Evolutionary conservation across 2,329 filamentous ascomycete species (phyloP), one percentile per base, ranked within the genome.

Genomic region (Purpureocillium lavendulum): DNA sequence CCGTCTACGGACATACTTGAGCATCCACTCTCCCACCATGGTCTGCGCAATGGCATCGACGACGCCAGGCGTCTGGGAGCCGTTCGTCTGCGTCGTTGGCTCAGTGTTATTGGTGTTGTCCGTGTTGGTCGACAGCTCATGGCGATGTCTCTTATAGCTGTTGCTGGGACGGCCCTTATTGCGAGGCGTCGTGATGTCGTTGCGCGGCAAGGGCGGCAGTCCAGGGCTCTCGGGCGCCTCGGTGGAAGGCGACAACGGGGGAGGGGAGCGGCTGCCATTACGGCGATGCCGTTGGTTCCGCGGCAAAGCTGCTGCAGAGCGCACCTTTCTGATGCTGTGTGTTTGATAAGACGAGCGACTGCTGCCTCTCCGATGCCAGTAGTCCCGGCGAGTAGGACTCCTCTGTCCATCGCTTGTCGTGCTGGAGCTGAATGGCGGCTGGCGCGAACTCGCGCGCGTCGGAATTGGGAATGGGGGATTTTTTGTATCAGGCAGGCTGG

Each of bases 21-120:
- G 89, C 85, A 94, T 90, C 84, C 87, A 92, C 55, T 97, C 92
- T 30, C 92, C 92, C 24, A 98, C 87, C 92, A 98, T 98, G 0
- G 90, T 94, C 56, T 94, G 89, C 2, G 92, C 89, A 60, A 98
- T 97, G 4, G 92, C 88, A 64, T 97, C 92, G 6, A 98, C 90
- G 12, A 97, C 87, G 33, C 80, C 84, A 0, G 83, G 83, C 33
- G 82, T 77, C 49, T 87, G 82, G 24, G 77, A 72, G 10, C 70
- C 66, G 49, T 72, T 80, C 32, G 67, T 71, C 40, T 72, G 67
- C 75, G 46, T 63, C 54, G 45, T 64, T 57, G 40, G 50, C 28
- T 62, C 60, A 2, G 60, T 64, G 39, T 56, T 56, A 30, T 51
- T 51, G 2, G 77, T 80, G 45, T 72, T 71, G 2, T 65, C 64